Percentiles rank a stretch among this genome's conserved stretches.
These are phyloP conservation scores for Globisporangium alternatum DNA, from an alignment of 352 stramenopile species.

Conservation along the genomic window DNA sequence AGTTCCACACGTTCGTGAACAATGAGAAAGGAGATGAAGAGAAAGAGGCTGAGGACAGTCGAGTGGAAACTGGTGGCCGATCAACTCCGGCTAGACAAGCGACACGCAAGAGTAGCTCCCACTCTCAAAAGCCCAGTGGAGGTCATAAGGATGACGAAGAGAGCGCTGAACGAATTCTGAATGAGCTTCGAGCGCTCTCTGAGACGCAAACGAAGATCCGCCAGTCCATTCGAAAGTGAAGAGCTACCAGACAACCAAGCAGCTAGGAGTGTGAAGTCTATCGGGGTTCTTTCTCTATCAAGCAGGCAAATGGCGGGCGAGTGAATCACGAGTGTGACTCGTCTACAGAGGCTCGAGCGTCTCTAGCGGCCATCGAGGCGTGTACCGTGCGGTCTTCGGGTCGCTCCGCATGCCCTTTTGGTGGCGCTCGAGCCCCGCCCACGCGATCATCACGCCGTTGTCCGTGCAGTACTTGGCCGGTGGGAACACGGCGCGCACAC, in stretches of 20 bases:
- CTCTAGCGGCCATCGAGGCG: slow-evolving; percentile 75
- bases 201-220: slow-evolving; percentile 38
- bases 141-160: background rate
- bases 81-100: too few species aligned
- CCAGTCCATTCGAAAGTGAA: slow-evolving; percentile 14
- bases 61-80: background rate
- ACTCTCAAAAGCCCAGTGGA: background rate
- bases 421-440: slow-evolving; percentile 86
- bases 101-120: background rate
- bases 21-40: background rate
- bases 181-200: slow-evolving; percentile 39
- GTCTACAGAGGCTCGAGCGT: slow-evolving; percentile 42
- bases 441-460: slow-evolving; percentile 97
- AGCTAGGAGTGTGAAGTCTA: background rate
- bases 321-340: background rate
- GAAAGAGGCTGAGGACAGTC: background rate
- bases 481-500: slow-evolving; percentile 44
- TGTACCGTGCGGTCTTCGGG: slow-evolving; percentile 47
- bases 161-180: slow-evolving; percentile 30
- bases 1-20: slow-evolving; percentile 54
- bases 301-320: background rate
- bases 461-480: slow-evolving; percentile 95
- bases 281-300: background rate
- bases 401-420: slow-evolving; percentile 55
- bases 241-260: background rate